Base-by-base conservation (phyloP, 2,329 filamentous ascomycete species). In the Phyllachora maydis region DNA sequence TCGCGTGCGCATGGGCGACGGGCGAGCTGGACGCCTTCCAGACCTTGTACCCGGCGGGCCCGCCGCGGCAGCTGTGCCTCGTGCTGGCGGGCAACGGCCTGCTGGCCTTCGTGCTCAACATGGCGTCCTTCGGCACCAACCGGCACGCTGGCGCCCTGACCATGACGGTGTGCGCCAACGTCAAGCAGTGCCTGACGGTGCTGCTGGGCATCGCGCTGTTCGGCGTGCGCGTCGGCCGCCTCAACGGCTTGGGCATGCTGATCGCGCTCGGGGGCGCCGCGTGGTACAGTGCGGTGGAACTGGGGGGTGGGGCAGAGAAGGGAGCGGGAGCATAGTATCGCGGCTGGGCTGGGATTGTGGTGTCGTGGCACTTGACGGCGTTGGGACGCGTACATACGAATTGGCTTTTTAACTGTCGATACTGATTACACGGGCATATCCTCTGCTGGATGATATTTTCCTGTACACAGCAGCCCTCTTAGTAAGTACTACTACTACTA, bases 161-260 rank as follows among this genome's bases (percentile, higher is more conserved):
- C 18, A 65, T 67, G 55, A 63, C 59, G 5, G 59, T 67, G 4
- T 63, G 59, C 29, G 61, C 57, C 26, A 66, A 66, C 35, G 43
- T 66, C 27, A 66, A 66, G 46, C 61, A 65, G 38, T 59, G 56
- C 30, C 39, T 65, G 20, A 65, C 61, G 1, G 59, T 66, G 8
- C 41, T 59, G 17, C 42, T 65, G 15, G 60, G 59, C 21, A 59
- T 65, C 19, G 42, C 54, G 22, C 45, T 63, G 23, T 65, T 64
- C 38, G 49, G 58, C 24, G 49, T 63, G 31, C 43, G 45, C 14
- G 47, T 65, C 14, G 55, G 54, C 33, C 40, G 49, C 32, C 49
- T 51, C 33, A 68, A 68, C 38, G 60, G 59, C n/a, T 33, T 59
- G 9, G 64, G 59, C 20, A 65, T 65, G 55, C 32, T 45, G 12